phyloP scores from a whole-genome alignment of 2,329 filamentous ascomycete species.

The Aspergillus tanneri region DNA sequence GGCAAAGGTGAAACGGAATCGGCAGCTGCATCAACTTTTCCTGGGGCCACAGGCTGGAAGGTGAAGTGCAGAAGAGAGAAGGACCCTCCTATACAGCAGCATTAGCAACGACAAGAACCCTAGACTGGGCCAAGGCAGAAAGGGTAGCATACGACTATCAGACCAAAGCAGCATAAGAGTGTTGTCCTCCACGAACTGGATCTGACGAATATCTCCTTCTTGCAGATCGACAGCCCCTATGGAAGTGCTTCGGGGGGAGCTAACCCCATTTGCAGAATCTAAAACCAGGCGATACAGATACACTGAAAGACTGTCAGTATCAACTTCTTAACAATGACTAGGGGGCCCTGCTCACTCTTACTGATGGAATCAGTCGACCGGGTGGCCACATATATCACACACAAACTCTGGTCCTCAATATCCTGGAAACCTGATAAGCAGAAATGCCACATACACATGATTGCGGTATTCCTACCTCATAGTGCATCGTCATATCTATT shows the following conservation, averaged over 20 bases:
- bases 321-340: slow-evolving; percentile 10
- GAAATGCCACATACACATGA: neutral
- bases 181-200: slow-evolving; percentile 66
- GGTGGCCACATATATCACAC: slow-evolving; percentile 36
- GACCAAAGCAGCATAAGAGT: slow-evolving; percentile 60
- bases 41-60: slow-evolving; percentile 23
- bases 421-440: slow-evolving; percentile 21
- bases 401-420: slow-evolving; percentile 23
- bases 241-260: slow-evolving; percentile 40
- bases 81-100: slow-evolving; percentile 20
- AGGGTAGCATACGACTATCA: slow-evolving; percentile 28
- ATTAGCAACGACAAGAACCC: neutral
- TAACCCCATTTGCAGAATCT: slow-evolving; percentile 60
- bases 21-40: neutral
- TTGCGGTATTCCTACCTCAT: slow-evolving; percentile 39
- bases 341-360: slow-evolving; percentile 21
- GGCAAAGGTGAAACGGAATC: slow-evolving; percentile 14
- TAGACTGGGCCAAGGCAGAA: neutral
- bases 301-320: slow-evolving; percentile 44
- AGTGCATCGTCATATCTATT: slow-evolving; percentile 61
- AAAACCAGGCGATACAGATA: slow-evolving; percentile 57
- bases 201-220: slow-evolving; percentile 51
- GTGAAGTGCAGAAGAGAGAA: slow-evolving; percentile 38
- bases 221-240: slow-evolving; percentile 35
- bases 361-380: slow-evolving; percentile 34